Percentiles rank a stretch among this genome's conserved stretches.
Conservation (phyloP, 805 yeast genomes). For the Torulaspora quercuum region DNA sequence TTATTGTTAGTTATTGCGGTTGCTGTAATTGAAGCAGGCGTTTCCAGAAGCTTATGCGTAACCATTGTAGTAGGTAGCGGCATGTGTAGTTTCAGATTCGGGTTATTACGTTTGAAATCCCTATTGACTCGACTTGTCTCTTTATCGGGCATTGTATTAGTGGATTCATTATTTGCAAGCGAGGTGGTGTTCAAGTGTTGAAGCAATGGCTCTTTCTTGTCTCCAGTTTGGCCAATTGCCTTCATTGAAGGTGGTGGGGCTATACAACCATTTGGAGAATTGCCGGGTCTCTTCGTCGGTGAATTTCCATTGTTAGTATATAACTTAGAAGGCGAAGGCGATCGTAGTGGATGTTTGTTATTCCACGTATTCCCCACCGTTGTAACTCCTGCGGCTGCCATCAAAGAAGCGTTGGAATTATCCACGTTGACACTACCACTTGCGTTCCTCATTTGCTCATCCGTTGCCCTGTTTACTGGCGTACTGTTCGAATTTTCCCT, state of each 20-base stretch:
- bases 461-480: constrained; percentile 10
- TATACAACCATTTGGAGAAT: constrained; percentile 23
- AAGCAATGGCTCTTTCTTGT: constrained; percentile 27
- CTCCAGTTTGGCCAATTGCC: constrained; percentile 24
- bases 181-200: constrained; percentile 39
- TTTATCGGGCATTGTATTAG: constrained; percentile 12
- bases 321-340: constrained; percentile 19
- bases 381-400: constrained; percentile 1
- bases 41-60: constrained; percentile 29
- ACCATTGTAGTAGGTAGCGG: constrained; percentile 59
- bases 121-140: constrained; percentile 31
- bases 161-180: constrained; percentile 5
- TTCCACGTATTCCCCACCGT: constrained; percentile 3
- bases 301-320: constrained; percentile 12
- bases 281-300: constrained; percentile 16
- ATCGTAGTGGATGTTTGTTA: constrained; percentile 8
- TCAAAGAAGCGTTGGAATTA: constrained; percentile 6
- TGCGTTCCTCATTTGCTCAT: constrained; percentile 19
- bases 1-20: constrained; percentile 31
- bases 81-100: constrained; percentile 66
- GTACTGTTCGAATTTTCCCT: constrained; percentile 8
- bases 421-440: constrained; percentile 16
- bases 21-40: constrained; percentile 16
- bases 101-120: constrained; percentile 45
- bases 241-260: constrained; percentile 44